Base-by-base conservation (phyloP, 257 asterid genomes). In the Capsicum baccatum region DNA sequence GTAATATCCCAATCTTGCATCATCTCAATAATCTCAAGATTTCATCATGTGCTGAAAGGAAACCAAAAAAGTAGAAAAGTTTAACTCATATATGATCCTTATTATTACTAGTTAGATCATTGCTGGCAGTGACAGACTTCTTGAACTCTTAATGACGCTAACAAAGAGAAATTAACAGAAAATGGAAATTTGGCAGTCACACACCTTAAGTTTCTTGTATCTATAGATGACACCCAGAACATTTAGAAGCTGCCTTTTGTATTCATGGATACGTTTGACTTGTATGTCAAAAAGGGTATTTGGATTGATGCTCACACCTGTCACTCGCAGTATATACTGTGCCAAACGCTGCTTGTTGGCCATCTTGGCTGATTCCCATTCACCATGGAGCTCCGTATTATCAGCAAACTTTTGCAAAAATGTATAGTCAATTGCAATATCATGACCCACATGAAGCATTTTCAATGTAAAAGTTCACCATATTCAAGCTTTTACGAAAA, bases 231-330 rank as follows among this genome's bases (percentile, higher is more conserved):
- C 91, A 54, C 96, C 95, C 94, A 95, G 85, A 87, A 97, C 91
- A 90, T 97, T 97, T 63, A 97, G 88, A 89, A 97, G 97, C 92
- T 97, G 99, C 85, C 99, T 95, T 90, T 97, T 97, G 87, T 97
- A 97, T 82, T 97, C 99, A 86, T 97, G 99, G 89, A 97, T 97
- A 83, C 98, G 98, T 84, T 97, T 97, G 87, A 97, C 94, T 95
- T 97, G 99, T 87, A 95, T 97, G 88, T 97, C 99, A 87, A 97
- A 97, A 83, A 97, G 95, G 70, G 97, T 89, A 64, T 93, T 93
- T 14, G 98, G 98, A 88, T 94, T 95, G 84, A 97, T 91, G 89
- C 87, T 94, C 85, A 87, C 94, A 62, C 98, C 97, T 84, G 98
- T 95, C 85, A 91, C 96, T 85, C 85, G 91, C 85, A 87, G 90